A percentile compares a stretch with the other conserved stretches of the same genome.
phyloP scores from a whole-genome alignment of 208 protist species.

The Crithidia fasciculata region DNA sequence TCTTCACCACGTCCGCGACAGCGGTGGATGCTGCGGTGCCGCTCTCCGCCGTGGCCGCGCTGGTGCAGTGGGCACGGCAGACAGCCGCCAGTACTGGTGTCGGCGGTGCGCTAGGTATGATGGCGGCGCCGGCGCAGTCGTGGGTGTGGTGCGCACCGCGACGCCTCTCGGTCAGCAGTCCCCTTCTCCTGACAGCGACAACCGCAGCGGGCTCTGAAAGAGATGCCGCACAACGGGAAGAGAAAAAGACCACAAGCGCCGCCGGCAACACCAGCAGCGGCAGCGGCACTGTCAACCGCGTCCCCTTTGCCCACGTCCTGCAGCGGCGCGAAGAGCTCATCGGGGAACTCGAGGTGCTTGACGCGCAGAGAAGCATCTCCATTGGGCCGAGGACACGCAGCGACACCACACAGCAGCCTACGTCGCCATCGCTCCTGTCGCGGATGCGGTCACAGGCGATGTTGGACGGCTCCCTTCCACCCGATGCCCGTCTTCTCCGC shows the following conservation, averaged over 20 bases:
- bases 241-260: neutral
- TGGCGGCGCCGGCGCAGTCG: neutral
- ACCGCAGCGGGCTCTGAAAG: too few relatives aligned
- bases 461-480: conserved; percentile 20
- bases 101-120: neutral
- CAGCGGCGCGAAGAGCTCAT: conserved; percentile 33
- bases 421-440: neutral
- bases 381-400: neutral
- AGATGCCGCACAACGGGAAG: neutral
- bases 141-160: conserved; percentile 29
- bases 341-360: conserved; percentile 21
- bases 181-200: neutral
- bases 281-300: neutral
- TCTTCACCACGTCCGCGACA: conserved; percentile 24
- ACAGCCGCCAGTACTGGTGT: neutral
- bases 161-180: neutral
- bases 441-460: conserved; percentile 23
- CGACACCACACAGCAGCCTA: neutral
- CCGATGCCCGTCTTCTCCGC: conserved; percentile 4
- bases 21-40: conserved; percentile 8
- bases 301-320: conserved; percentile 34
- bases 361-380: neutral
- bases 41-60: conserved; percentile 20
- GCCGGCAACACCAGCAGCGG: neutral
- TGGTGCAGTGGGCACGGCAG: conserved; percentile 24